Percentiles rank a stretch among this genome's conserved stretches.
phyloP scores from a whole-genome alignment of 495 filamentous ascomycete genomes.

The Penicillium egyptiacum region DNA sequence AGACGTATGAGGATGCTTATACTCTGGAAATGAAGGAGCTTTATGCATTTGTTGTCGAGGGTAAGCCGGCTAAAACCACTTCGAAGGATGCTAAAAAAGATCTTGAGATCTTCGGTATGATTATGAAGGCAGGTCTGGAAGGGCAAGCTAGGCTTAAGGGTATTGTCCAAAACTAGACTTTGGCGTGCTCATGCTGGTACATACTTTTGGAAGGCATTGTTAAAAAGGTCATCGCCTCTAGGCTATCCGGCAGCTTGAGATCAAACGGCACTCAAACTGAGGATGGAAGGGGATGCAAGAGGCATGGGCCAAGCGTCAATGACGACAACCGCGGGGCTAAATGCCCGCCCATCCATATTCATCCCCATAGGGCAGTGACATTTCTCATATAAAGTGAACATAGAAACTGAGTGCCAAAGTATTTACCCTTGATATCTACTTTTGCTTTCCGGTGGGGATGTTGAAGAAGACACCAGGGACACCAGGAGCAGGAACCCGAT shows the following conservation, averaged over 20 bases:
- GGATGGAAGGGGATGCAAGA: too few relatives aligned
- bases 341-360: too few relatives aligned
- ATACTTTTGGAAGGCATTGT: background rate
- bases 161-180: background rate
- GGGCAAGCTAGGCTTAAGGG: slow-evolving; percentile 7
- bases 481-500: too few relatives aligned
- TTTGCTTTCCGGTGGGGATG: background rate
- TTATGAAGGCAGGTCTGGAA: slow-evolving; percentile 27
- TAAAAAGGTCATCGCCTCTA: background rate
- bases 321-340: too few relatives aligned
- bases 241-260: background rate
- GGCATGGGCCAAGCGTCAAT: too few relatives aligned
- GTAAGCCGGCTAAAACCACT: slow-evolving; percentile 45
- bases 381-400: background rate
- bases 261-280: background rate
- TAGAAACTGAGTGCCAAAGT: too few relatives aligned
- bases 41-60: slow-evolving; percentile 34
- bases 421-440: background rate
- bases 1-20: slow-evolving; percentile 49
- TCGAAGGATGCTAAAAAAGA: slow-evolving; percentile 44
- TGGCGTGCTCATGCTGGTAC: background rate
- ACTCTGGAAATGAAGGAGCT: slow-evolving; percentile 45
- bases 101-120: slow-evolving; percentile 27
- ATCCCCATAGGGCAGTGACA: too few relatives aligned
- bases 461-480: background rate